Percentiles rank a stretch among this genome's conserved stretches.
These are phyloP conservation scores for Cyberlindnera maclurae DNA, from an alignment of 805 yeast genomes.

Conservation along the genomic window DNA sequence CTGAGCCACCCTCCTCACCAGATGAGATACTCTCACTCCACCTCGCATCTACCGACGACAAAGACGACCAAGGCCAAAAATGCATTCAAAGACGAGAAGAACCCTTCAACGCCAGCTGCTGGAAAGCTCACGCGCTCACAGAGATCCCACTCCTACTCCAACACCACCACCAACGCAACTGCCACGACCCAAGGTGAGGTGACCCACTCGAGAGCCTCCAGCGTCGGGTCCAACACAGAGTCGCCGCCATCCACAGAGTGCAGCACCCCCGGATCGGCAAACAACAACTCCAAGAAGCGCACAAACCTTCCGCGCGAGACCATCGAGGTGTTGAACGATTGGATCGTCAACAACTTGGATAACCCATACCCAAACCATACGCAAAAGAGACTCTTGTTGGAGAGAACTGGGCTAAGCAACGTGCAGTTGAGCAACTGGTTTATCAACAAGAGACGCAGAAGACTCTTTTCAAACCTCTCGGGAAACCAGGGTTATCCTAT, in stretches of 20 bases:
- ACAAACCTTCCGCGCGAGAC: conserved; percentile 76
- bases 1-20: background rate
- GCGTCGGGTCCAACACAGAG: conserved; percentile 15
- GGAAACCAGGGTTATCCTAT: conserved; percentile 28
- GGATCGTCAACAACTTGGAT: conserved; percentile 69
- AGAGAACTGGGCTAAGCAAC: conserved; percentile 68
- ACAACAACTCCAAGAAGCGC: conserved; percentile 34
- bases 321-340: conserved; percentile 59
- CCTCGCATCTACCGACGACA: background rate
- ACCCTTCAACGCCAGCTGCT: conserved; percentile 2
- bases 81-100: conserved; percentile 2
- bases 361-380: conserved; percentile 82
- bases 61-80: too few relatives aligned
- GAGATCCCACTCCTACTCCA: conserved; percentile 2
- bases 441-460: conserved; percentile 77
- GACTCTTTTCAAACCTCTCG: conserved; percentile 34
- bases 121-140: conserved; percentile 3
- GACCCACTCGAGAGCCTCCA: conserved; percentile 11
- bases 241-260: conserved; percentile 7
- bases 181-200: conserved; percentile 1
- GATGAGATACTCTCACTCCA: conserved; percentile 1
- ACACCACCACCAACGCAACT: too few relatives aligned
- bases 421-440: conserved; percentile 85
- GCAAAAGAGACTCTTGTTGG: conserved; percentile 64
- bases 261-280: conserved; percentile 3